A percentile compares a stretch with the other conserved stretches of the same genome.
Conservation (phyloP, 345 rosid species). For the Euphorbia pulcherrima region DNA sequence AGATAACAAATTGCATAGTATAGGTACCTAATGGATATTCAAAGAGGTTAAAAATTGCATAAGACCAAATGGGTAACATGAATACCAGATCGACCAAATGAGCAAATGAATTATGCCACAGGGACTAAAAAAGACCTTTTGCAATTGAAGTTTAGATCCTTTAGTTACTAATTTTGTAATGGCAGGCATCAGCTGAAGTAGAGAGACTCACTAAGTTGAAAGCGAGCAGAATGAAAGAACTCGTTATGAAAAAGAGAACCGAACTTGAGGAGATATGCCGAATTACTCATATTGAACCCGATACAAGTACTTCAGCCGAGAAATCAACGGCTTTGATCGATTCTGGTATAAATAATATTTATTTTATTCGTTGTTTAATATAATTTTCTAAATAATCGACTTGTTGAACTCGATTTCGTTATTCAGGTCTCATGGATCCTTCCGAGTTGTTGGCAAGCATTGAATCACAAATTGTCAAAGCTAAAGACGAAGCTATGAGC, state of each 20-base stretch:
- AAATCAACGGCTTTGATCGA: conserved; percentile 87
- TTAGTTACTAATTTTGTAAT: conserved; percentile 6
- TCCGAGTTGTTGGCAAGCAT: conserved; percentile 79
- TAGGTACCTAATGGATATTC: too few species aligned
- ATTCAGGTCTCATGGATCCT: conserved; percentile 84
- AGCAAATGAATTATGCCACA: too few species aligned
- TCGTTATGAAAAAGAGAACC: conserved; percentile 79
- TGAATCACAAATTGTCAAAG: conserved; percentile 69
- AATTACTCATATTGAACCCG: conserved; percentile 76
- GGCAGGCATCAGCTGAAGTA: conserved; percentile 83
- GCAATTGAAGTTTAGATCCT: conserved; percentile 11
- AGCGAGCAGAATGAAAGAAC: conserved; percentile 93
- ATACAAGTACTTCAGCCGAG: conserved; percentile 80
- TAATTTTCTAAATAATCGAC: conserved; percentile 3
- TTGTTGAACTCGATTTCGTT: conserved; percentile 9
- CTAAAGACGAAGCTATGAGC: conserved; percentile 72
- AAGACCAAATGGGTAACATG: too few species aligned
- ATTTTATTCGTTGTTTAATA: background rate
- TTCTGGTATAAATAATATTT: conserved; percentile 51
- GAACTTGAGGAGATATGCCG: conserved; percentile 77
- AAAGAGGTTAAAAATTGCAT: too few species aligned
- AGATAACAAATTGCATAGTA: too few species aligned
- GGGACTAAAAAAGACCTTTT: too few species aligned
- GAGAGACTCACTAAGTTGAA: conserved; percentile 69
- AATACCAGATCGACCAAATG: too few species aligned